Base-by-base conservation (phyloP, 108 stramenopile species). In the Asterionellopsis glacialis region DNA sequence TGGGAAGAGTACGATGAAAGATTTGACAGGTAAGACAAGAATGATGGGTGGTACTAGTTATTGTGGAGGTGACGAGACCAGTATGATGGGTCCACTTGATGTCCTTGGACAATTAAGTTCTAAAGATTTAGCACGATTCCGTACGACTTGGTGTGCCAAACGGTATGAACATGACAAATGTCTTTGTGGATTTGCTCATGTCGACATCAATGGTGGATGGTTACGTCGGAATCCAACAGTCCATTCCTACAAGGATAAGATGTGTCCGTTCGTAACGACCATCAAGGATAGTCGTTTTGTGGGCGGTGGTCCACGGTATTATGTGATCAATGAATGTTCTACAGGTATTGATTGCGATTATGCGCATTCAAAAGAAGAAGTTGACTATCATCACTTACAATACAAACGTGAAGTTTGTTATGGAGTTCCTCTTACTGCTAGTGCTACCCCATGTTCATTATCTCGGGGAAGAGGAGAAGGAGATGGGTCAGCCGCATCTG, bases 141-240 rank as follows among this genome's bases (percentile, higher is more conserved):
- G 86, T 11, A 93, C 87, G 23, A 70, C 84, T 5, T 93, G 92
- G 92, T 93, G 92, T 51, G 67, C 84, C 47, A 93, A 93, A 59
- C 77, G 92, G 23, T 93, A 93, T 64, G 92, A 93, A 11, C 92
- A 93, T 49, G 84, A 93, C 59, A 84, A 88, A 51, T 59, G 79
- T 15, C 65, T 93, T 19, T 93, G 92, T 68, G 69, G 81, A 13
- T 90, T 93, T 61, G 86, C 88, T 33, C 92, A 93, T 63, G 79
- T 78, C 22, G 87, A 86, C 19, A 60, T 86, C 21, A 88, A 88
- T 45, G 73, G 84, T 27, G 92, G 92, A 0, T 93, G 92, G 92
- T 60, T 93, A 2, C 80, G 92, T 38, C 84, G 92, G 14, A 69
- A 93, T 62, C 86, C 88, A 21, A 55, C 45, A 23, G 23, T 74